Conservation (phyloP, 202 grass and related monocot genomes). For the Digitaria exilis region DNA sequence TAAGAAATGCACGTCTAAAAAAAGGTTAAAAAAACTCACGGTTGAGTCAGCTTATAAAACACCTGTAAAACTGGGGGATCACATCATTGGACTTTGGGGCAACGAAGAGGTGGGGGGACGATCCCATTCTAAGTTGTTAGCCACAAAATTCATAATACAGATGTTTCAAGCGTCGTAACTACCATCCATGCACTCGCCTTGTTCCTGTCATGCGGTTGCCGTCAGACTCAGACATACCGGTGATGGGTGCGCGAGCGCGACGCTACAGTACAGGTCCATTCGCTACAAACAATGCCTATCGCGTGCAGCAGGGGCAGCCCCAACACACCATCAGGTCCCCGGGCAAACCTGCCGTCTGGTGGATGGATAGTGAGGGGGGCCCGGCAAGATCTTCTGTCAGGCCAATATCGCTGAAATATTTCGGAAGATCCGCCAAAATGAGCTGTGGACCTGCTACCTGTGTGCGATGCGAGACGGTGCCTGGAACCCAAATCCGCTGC, state of each 20-base stretch:
- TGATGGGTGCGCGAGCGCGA: background rate
- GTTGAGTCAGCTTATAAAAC: background rate
- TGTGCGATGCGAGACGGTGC: background rate
- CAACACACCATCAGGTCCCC: background rate
- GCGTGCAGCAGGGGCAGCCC: background rate
- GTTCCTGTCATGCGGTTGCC: background rate
- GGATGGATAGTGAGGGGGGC: background rate
- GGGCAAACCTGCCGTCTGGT: background rate
- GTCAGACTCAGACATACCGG: background rate
- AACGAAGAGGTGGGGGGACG: background rate
- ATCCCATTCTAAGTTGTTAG: background rate
- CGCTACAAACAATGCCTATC: background rate
- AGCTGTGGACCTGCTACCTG: constrained; percentile 16
- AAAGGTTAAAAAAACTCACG: background rate
- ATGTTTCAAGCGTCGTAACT: background rate
- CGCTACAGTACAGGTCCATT: background rate
- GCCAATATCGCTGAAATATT: constrained; percentile 39
- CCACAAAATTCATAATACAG: too few relatives aligned
- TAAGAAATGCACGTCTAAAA: too few relatives aligned
- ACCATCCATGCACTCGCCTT: background rate
- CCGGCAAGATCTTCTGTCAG: constrained; percentile 29
- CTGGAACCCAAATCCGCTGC: background rate
- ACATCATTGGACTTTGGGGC: background rate
- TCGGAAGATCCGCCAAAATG: background rate
- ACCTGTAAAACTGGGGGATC: background rate